Percentiles rank a stretch among this genome's conserved stretches.
These are phyloP conservation scores for Tetrastigma voinierianum DNA, from an alignment of 164 flowering plant genomes.

Conservation along the genomic window DNA sequence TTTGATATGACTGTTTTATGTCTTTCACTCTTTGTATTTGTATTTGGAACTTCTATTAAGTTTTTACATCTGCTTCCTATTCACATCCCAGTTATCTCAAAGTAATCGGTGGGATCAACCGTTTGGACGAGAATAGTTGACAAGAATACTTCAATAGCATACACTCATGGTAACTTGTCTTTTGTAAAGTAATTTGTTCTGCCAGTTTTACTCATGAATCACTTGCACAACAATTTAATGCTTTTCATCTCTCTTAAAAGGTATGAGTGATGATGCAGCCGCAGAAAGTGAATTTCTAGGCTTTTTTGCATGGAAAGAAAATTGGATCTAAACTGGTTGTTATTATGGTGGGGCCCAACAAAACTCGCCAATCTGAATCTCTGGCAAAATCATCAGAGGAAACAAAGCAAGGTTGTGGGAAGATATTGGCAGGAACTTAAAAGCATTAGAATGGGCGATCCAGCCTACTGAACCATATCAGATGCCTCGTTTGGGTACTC, in stretches of 20 bases:
- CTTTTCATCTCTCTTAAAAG: constrained; percentile 16
- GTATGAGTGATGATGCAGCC: constrained; percentile 64
- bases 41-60: too few relatives aligned
- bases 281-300: constrained; percentile 63
- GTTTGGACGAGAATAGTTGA: constrained; percentile 58
- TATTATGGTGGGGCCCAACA: constrained; percentile 89
- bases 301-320: constrained; percentile 71
- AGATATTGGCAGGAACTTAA: constrained; percentile 65
- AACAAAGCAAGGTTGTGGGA: constrained; percentile 50
- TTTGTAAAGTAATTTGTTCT: not conserved
- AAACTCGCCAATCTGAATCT: constrained; percentile 49
- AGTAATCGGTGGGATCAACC: constrained; percentile 84
- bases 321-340: constrained; percentile 76
- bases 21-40: too few relatives aligned
- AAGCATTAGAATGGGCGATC: constrained; percentile 45
- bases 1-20: too few relatives aligned
- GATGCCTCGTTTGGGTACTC: constrained; percentile 71
- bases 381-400: constrained; percentile 52
- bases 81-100: constrained; percentile 18
- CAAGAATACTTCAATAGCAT: constrained; percentile 59
- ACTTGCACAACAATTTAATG: constrained; percentile 3
- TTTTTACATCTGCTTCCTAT: not conserved
- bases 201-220: not conserved
- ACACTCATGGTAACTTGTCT: constrained; percentile 44
- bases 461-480: constrained; percentile 88